Evolutionary conservation across 2,329 filamentous ascomycete species (phyloP).

Genomic region (Ceratocystis huliohia): DNA sequence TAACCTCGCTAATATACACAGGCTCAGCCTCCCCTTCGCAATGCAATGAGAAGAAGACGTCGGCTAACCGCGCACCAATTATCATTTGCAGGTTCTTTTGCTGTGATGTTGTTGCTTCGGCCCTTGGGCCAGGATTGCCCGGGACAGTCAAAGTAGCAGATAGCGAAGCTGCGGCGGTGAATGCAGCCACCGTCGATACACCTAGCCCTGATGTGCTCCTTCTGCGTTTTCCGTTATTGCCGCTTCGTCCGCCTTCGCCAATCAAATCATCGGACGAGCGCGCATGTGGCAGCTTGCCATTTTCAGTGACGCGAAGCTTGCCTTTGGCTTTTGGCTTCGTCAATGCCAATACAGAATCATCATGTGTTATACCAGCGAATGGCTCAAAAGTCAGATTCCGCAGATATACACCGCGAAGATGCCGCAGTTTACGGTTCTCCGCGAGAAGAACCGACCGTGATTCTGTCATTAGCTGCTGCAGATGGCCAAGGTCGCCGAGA

Average conservation of each 20-base stretch:
- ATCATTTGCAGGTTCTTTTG: constrained; percentile 62
- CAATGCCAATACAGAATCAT: constrained; percentile 61
- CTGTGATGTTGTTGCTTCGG: constrained; percentile 34
- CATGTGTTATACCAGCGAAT: constrained; percentile 49
- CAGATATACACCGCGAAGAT: constrained; percentile 74
- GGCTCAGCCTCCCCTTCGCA: constrained; percentile 49
- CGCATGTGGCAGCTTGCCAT: constrained; percentile 40
- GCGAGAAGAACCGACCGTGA: constrained; percentile 42
- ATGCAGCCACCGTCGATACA: neutral
- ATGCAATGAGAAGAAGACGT: constrained; percentile 82
- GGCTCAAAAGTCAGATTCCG: constrained; percentile 66
- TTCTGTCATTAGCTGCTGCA: constrained; percentile 19
- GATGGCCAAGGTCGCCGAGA: neutral
- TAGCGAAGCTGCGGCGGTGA: neutral
- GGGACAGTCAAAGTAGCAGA: constrained; percentile 18
- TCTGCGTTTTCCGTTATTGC: constrained; percentile 43
- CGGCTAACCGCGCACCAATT: constrained; percentile 62
- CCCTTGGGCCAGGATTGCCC: constrained; percentile 33
- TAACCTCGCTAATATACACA: constrained; percentile 79
- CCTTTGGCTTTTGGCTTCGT: constrained; percentile 38
- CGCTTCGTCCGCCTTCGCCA: constrained; percentile 3
- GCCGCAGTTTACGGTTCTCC: constrained; percentile 77
- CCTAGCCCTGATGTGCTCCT: constrained; percentile 38
- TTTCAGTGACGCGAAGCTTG: constrained; percentile 32
- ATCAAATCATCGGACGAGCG: constrained; percentile 38